These are phyloP conservation scores for Escallonia herrerae DNA, from an alignment of 129 eudicot species.

Conservation along the genomic window DNA sequence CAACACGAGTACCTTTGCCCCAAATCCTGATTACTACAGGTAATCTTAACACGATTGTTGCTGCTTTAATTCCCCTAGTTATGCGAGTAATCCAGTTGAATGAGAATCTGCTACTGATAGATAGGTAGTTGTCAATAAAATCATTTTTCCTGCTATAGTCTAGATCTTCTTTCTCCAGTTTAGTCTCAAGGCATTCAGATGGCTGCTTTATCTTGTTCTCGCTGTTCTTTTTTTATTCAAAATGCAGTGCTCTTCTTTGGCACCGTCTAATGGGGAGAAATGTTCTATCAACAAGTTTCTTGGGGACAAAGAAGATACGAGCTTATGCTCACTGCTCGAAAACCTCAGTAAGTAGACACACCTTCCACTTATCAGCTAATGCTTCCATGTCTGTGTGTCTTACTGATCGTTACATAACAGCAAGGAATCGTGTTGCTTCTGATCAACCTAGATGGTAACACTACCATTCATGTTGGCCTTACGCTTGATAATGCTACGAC, in stretches of 20 bases:
- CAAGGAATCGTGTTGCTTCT: conserved; percentile 53
- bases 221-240: neutral
- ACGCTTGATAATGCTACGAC: conserved; percentile 35
- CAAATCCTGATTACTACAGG: conserved; percentile 92
- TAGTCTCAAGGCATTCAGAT: too few species aligned
- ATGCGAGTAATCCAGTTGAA: too few species aligned
- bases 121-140: conserved; percentile 1
- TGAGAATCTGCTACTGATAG: too few species aligned
- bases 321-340: conserved; percentile 83
- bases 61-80: too few species aligned
- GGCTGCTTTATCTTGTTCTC: too few species aligned
- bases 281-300: conserved; percentile 55
- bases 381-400: neutral
- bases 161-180: conserved; percentile 1
- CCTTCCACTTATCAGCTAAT: neutral
- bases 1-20: conserved; percentile 44
- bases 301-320: conserved; percentile 52
- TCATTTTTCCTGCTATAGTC: neutral
- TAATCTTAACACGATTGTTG: neutral
- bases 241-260: conserved; percentile 84
- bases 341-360: conserved; percentile 36
- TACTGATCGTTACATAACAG: conserved; percentile 23
- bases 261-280: conserved; percentile 86
- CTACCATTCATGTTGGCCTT: conserved; percentile 29
- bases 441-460: conserved; percentile 50